Conservation (phyloP, 371 early-diverging fungal species). For the Entomophthora muscae region DNA sequence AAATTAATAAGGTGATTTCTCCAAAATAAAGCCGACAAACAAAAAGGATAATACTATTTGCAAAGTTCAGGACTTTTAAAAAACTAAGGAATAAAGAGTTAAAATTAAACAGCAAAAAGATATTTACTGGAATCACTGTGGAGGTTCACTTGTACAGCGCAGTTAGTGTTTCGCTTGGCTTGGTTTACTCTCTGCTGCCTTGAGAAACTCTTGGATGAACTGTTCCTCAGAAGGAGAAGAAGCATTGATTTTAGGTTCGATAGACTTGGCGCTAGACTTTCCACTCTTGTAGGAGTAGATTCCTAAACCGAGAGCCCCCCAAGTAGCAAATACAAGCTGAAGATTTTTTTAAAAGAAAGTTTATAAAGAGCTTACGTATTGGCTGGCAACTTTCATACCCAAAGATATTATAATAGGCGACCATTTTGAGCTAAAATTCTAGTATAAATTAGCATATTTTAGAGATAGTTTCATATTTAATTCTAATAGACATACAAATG, state of each 20-base stretch:
- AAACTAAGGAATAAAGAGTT: no score
- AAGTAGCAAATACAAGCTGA: constrained; percentile 1
- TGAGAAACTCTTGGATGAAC: constrained; percentile 1
- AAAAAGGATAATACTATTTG: no score
- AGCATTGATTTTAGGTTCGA: background rate
- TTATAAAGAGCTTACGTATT: background rate
- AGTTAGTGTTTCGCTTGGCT: background rate
- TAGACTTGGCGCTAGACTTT: background rate
- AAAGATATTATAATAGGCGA: constrained; percentile 1
- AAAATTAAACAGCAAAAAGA: no score
- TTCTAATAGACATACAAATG: no score
- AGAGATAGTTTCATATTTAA: no score
- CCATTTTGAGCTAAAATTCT: background rate
- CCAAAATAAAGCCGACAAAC: no score
- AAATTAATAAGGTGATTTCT: no score
- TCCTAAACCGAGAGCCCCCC: background rate
- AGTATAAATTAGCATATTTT: background rate
- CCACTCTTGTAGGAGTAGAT: background rate
- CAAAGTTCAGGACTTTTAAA: no score
- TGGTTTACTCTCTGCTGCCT: background rate
- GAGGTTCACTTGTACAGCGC: no score
- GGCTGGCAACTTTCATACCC: background rate
- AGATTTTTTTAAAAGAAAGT: background rate
- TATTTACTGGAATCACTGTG: no score
- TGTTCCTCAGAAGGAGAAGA: background rate